Evolutionary conservation across 495 filamentous ascomycete genomes (phyloP).

Genomic region (Viridothelium virens): DNA sequence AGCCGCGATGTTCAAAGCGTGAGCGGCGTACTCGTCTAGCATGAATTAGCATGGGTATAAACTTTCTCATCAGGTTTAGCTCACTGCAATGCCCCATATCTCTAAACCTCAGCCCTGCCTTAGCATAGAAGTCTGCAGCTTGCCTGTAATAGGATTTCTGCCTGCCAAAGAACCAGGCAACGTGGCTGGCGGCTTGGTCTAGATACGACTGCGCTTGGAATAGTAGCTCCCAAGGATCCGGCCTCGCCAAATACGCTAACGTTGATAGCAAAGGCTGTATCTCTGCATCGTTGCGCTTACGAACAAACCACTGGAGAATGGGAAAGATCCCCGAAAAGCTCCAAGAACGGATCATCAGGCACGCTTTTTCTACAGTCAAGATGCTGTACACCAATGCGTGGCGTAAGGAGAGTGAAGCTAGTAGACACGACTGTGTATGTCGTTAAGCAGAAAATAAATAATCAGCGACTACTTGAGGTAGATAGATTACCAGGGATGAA

Average conservation of each 20-base stretch:
- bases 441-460: too few relatives aligned
- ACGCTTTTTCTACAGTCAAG: too few relatives aligned
- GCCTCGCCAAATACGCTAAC: not conserved
- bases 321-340: not conserved
- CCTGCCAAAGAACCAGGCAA: not conserved
- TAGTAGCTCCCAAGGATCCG: not conserved
- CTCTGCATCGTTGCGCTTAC: not conserved
- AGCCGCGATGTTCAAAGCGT: not conserved
- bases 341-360: too few relatives aligned
- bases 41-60: not conserved
- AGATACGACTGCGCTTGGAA: not conserved
- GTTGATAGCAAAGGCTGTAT: not conserved
- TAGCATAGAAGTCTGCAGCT: not conserved
- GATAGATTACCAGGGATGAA: too few relatives aligned
- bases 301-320: not conserved
- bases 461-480: too few relatives aligned
- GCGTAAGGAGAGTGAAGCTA: too few relatives aligned
- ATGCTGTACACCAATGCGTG: too few relatives aligned
- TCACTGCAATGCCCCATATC: not conserved
- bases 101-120: not conserved
- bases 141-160: not conserved
- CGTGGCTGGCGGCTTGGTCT: not conserved
- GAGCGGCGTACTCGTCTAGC: not conserved
- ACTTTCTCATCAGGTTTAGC: not conserved
- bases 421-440: too few relatives aligned